phyloP scores from a whole-genome alignment of 345 rosid species.

The Viola odorata region DNA sequence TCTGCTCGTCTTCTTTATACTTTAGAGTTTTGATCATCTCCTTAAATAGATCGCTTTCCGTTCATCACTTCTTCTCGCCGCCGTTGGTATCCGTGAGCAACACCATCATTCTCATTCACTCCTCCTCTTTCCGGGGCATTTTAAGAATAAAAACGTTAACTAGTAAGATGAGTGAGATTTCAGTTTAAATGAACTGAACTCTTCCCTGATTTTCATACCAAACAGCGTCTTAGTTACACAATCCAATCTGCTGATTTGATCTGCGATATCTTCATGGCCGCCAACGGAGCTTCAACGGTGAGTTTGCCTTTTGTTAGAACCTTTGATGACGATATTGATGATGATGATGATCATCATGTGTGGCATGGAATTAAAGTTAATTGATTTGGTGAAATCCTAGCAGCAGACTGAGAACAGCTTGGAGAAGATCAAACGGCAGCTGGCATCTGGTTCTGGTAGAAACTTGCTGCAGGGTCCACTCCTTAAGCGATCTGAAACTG shows the following conservation, averaged over 20 bases:
- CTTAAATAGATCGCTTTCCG: too few species aligned
- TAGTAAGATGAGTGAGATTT: too few species aligned
- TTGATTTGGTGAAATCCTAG: conserved; percentile 1
- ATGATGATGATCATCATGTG: neutral
- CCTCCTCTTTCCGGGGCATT: too few species aligned
- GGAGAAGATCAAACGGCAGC: conserved; percentile 94
- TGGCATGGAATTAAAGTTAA: neutral
- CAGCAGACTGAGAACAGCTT: conserved; percentile 50
- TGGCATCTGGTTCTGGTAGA: conserved; percentile 90
- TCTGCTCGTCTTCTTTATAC: neutral
- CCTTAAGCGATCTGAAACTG: conserved; percentile 96
- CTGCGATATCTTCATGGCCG: conserved; percentile 51
- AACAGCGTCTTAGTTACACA: too few species aligned
- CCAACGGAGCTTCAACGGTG: conserved; percentile 88
- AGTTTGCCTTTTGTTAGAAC: conserved; percentile 5
- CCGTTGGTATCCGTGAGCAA: too few species aligned
- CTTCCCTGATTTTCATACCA: too few species aligned
- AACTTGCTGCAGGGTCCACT: conserved; percentile 93
- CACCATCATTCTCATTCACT: too few species aligned
- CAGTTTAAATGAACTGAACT: too few species aligned
- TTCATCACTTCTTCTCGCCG: too few species aligned
- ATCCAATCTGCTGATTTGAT: conserved; percentile 11
- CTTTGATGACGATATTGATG: too few species aligned
- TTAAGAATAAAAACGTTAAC: too few species aligned
- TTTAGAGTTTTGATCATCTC: too few species aligned